These are phyloP conservation scores for Acidomyces sp. DNA, from an alignment of 495 filamentous ascomycete genomes.

Conservation along the genomic window DNA sequence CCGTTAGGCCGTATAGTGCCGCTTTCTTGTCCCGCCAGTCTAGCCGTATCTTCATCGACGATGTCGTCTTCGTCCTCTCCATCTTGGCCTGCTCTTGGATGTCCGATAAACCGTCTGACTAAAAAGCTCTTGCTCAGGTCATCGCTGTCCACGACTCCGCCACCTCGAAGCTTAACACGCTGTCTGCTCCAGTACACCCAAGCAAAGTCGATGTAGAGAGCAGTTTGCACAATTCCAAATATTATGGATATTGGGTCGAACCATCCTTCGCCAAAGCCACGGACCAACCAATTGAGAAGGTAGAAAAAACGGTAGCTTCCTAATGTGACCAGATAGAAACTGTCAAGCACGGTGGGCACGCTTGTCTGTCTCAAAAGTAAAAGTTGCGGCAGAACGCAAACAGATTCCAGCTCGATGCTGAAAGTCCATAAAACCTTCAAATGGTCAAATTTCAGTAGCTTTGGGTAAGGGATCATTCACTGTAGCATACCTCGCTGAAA, in stretches of 20 bases:
- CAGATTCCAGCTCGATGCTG: constrained; percentile 78
- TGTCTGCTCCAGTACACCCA: constrained; percentile 95
- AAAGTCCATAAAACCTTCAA: constrained; percentile 66
- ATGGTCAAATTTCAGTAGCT: no score
- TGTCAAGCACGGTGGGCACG: constrained; percentile 91
- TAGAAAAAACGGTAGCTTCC: constrained; percentile 86
- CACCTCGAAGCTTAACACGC: constrained; percentile 81
- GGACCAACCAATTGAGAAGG: constrained; percentile 80
- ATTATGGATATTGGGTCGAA: constrained; percentile 62
- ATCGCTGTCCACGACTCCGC: constrained; percentile 85
- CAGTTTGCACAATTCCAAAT: constrained; percentile 83
- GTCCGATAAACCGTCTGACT: constrained; percentile 33
- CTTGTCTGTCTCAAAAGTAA: constrained; percentile 84
- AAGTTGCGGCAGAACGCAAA: constrained; percentile 82
- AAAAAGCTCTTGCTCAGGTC: constrained; percentile 77
- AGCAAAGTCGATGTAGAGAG: constrained; percentile 84
- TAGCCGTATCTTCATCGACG: constrained; percentile 12
- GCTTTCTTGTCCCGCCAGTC: constrained; percentile 12
- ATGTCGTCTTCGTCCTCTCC: constrained; percentile 15
- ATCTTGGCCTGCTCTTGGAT: constrained; percentile 2
- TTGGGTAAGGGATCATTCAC: no score
- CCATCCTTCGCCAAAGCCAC: constrained; percentile 41
- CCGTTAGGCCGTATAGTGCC: constrained; percentile 6
- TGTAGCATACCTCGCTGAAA: constrained; percentile 43
- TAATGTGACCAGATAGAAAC: constrained; percentile 78